phyloP scores from a whole-genome alignment of 345 rosid species.

The Bruguiera gymnorhiza region DNA sequence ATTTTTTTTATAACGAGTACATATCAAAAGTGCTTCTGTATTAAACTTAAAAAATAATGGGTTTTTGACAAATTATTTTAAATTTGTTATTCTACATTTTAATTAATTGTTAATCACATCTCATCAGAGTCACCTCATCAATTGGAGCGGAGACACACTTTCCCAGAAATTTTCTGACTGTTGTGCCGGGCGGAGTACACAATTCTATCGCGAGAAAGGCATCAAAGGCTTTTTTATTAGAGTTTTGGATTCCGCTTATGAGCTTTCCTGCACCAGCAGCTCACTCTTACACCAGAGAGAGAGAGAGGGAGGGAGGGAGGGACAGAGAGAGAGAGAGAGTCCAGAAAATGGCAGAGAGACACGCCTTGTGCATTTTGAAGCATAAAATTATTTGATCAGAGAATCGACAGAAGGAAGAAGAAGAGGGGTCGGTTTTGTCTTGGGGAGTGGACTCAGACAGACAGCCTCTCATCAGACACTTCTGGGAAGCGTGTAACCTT shows the following conservation, averaged over 20 bases:
- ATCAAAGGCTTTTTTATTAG: too few species aligned
- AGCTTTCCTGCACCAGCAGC: background rate
- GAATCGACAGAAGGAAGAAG: background rate
- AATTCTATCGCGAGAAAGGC: constrained; percentile 10
- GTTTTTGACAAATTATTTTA: too few species aligned
- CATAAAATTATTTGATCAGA: too few species aligned
- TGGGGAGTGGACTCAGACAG: constrained; percentile 10
- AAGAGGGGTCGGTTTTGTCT: constrained; percentile 12
- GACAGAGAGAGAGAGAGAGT: background rate
- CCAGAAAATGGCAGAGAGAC: background rate
- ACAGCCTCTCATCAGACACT: background rate
- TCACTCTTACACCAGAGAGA: background rate
- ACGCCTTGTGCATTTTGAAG: too few species aligned
- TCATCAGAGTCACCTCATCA: constrained; percentile 52
- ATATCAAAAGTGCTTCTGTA: too few species aligned
- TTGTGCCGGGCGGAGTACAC: constrained; percentile 3
- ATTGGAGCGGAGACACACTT: constrained; percentile 25
- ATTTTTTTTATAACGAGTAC: too few species aligned
- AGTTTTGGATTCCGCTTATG: too few species aligned
- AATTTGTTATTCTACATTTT: too few species aligned
- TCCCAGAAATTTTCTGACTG: constrained; percentile 10
- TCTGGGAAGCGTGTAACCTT: constrained; percentile 5
- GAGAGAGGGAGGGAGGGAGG: background rate
- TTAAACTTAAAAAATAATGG: too few species aligned
- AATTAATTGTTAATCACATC: constrained; percentile 18